These are phyloP conservation scores for Ziziphus jujuba DNA, from an alignment of 306 rosid species.

Conservation along the genomic window DNA sequence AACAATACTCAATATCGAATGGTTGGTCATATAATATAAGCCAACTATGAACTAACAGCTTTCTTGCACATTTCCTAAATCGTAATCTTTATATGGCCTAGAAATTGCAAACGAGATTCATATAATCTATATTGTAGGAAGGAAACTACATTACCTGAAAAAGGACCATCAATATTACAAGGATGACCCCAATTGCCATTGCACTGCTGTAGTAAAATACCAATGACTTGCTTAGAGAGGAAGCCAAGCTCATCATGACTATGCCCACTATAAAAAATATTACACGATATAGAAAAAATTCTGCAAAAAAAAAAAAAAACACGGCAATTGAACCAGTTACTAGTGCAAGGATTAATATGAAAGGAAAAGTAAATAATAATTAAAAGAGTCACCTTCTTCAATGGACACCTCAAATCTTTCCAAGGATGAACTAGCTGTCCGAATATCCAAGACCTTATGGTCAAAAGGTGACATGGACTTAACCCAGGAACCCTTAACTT, in stretches of 20 bases:
- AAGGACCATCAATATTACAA: slow-evolving; percentile 77
- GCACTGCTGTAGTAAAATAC: slow-evolving; percentile 79
- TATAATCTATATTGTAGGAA: slow-evolving; percentile 10
- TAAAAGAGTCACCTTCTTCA: slow-evolving; percentile 63
- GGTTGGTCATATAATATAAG: too few relatives aligned
- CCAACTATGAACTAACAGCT: neutral
- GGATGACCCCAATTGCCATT: slow-evolving; percentile 79
- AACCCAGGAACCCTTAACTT: slow-evolving; percentile 77
- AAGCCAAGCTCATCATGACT: slow-evolving; percentile 66
- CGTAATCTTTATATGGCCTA: slow-evolving; percentile 3
- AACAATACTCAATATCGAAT: too few relatives aligned
- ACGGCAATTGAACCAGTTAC: slow-evolving; percentile 11
- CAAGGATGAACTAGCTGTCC: slow-evolving; percentile 59
- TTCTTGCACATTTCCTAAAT: neutral
- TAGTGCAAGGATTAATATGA: slow-evolving; percentile 3
- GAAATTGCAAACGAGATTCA: neutral
- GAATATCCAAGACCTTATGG: slow-evolving; percentile 63
- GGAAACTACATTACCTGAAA: slow-evolving; percentile 65
- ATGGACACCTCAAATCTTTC: slow-evolving; percentile 66
- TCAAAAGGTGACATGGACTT: slow-evolving; percentile 85
- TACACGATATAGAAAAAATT: slow-evolving; percentile 58
- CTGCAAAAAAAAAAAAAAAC: slow-evolving; percentile 47
- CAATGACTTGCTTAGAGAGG: slow-evolving; percentile 65
- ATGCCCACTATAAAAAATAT: slow-evolving; percentile 57
- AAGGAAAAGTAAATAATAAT: slow-evolving; percentile 16